Evolutionary conservation across 495 filamentous ascomycete genomes (phyloP).

Genomic region (Jackrogersella multiformis): DNA sequence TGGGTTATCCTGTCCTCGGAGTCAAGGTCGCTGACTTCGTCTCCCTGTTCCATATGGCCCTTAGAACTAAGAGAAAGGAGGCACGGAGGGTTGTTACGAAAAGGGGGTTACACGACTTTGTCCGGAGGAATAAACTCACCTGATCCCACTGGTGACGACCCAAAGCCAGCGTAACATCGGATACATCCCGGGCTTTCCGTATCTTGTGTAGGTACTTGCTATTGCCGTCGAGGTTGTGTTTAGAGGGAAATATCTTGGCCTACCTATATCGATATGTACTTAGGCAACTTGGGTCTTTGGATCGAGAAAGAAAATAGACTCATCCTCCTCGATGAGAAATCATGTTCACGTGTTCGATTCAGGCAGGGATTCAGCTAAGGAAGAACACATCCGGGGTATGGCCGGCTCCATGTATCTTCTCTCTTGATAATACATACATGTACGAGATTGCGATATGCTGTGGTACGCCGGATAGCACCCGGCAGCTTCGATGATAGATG

Average conservation of each 20-base stretch:
- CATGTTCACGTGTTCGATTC: not conserved
- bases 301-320: not conserved
- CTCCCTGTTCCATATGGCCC: not conserved
- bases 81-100: not conserved
- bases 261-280: constrained; percentile 7
- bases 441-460: not conserved
- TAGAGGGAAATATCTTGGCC: not conserved
- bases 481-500: not conserved
- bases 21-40: not conserved
- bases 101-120: not conserved
- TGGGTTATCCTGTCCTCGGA: not conserved
- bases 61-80: not conserved
- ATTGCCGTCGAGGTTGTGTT: not conserved
- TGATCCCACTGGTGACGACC: not conserved
- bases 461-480: not conserved
- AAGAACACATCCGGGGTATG: not conserved
- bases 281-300: not conserved
- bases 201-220: not conserved
- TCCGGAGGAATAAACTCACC: not conserved
- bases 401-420: not conserved
- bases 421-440: not conserved
- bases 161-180: not conserved
- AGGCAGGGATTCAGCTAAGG: not conserved
- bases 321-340: not conserved
- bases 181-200: not conserved